phyloP scores from a whole-genome alignment of 129 eudicot species.

The Gnaphalium uliginosum region DNA sequence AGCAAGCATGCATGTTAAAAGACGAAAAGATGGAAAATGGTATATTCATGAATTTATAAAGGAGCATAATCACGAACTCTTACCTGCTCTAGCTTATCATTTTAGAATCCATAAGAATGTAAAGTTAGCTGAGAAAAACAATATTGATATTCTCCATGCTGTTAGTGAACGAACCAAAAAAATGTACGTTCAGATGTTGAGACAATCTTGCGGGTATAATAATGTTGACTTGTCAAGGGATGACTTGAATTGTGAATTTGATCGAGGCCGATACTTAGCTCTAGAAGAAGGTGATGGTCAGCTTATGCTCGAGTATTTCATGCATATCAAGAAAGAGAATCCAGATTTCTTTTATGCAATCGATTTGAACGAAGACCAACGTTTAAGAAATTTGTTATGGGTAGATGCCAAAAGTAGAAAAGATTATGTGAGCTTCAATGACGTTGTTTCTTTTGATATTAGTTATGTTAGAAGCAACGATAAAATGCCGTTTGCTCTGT shows the following conservation, averaged over 20 bases:
- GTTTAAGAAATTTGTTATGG: conserved; percentile 42
- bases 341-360: conserved; percentile 43
- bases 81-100: conserved; percentile 45
- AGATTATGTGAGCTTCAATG: conserved; percentile 33
- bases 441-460: conserved; percentile 42
- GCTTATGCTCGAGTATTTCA: conserved; percentile 35
- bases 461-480: conserved; percentile 37
- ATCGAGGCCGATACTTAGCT: conserved; percentile 32
- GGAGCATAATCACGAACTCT: conserved; percentile 43
- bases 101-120: conserved; percentile 42
- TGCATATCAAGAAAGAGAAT: conserved; percentile 42
- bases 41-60: conserved; percentile 41
- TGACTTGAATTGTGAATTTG: conserved; percentile 32
- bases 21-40: conserved; percentile 44
- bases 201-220: conserved; percentile 29
- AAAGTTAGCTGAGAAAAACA: conserved; percentile 47
- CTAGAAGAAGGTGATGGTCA: conserved; percentile 44
- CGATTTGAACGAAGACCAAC: conserved; percentile 41
- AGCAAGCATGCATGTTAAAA: conserved; percentile 49
- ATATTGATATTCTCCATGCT: conserved; percentile 42
- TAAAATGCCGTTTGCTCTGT: conserved; percentile 43
- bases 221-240: conserved; percentile 24
- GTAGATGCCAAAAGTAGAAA: conserved; percentile 45
- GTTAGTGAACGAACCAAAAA: conserved; percentile 45
- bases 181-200: conserved; percentile 46